Evolutionary conservation across 2,329 filamentous ascomycete species (phyloP).

Genomic region (Lasiodiplodia hormozganensis): DNA sequence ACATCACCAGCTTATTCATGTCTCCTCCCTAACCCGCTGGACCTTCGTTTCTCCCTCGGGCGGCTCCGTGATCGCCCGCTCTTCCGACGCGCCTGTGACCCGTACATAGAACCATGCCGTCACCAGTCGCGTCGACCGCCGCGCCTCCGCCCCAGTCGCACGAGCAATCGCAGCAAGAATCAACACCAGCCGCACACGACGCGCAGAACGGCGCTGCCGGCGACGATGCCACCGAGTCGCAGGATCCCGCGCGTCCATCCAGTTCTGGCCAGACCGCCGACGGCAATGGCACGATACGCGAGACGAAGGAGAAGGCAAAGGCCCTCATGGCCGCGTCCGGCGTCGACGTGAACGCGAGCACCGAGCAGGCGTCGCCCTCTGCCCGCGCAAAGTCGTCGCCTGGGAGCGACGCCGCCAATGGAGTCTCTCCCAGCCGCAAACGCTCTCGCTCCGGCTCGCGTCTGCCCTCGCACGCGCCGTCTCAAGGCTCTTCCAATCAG

Average conservation of each 20-base stretch:
- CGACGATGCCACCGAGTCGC: conserved; percentile 44
- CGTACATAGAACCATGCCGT: conserved; percentile 41
- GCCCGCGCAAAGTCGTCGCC: conserved; percentile 39
- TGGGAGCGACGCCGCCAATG: conserved; percentile 53
- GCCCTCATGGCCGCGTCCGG: conserved; percentile 64
- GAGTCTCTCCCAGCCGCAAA: conserved; percentile 60
- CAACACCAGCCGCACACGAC: conserved; percentile 39
- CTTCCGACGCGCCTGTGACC: conserved; percentile 33
- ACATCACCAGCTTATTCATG: conserved; percentile 38
- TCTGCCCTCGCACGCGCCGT: conserved; percentile 50
- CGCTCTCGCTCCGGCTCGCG: conserved; percentile 66
- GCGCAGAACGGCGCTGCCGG: conserved; percentile 40
- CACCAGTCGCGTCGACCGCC: conserved; percentile 38
- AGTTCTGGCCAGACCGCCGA: conserved; percentile 38
- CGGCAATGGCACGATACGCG: conserved; percentile 57
- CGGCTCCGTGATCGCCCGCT: conserved; percentile 39
- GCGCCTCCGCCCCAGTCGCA: conserved; percentile 36
- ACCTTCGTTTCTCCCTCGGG: conserved; percentile 34
- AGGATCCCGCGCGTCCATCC: conserved; percentile 38
- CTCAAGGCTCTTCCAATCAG: conserved; percentile 50
- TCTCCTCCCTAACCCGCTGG: conserved; percentile 35
- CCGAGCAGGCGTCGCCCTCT: conserved; percentile 38
- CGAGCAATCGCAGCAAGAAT: conserved; percentile 36
- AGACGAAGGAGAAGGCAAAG: conserved; percentile 67
- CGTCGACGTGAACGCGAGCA: conserved; percentile 43